These are phyloP conservation scores for Centaurea solstitialis DNA, from an alignment of 129 eudicot species.

Conservation along the genomic window DNA sequence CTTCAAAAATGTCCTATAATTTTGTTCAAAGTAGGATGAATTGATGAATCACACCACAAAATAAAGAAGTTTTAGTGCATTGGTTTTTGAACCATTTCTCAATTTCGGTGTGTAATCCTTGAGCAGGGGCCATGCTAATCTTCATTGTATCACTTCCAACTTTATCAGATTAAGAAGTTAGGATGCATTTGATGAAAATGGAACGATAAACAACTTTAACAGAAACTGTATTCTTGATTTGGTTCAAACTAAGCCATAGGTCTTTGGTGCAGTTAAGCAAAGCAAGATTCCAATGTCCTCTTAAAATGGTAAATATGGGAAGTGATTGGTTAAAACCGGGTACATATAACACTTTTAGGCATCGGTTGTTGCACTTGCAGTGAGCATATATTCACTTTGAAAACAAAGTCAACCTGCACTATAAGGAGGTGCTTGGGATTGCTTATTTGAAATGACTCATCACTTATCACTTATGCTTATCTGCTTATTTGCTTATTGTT, in stretches of 20 bases:
- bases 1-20: neutral
- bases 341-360: neutral
- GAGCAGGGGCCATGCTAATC: no score
- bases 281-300: neutral
- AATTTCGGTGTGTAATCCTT: no score
- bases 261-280: neutral
- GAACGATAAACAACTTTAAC: neutral
- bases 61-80: neutral
- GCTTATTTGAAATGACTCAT: no score
- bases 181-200: neutral
- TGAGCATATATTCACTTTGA: neutral
- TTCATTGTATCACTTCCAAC: no score
- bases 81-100: no score
- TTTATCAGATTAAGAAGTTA: neutral
- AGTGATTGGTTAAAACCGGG: neutral
- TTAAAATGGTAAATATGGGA: neutral
- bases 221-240: neutral
- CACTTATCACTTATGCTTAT: no score
- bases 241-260: neutral
- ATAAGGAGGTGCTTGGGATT: no score
- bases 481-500: no score
- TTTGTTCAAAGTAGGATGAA: neutral
- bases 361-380: no score
- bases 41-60: neutral
- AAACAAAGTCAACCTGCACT: neutral